Percentiles rank a stretch among this genome's conserved stretches.
Conservation (phyloP, 2,329 filamentous ascomycete genomes). For the Nemania sp. region DNA sequence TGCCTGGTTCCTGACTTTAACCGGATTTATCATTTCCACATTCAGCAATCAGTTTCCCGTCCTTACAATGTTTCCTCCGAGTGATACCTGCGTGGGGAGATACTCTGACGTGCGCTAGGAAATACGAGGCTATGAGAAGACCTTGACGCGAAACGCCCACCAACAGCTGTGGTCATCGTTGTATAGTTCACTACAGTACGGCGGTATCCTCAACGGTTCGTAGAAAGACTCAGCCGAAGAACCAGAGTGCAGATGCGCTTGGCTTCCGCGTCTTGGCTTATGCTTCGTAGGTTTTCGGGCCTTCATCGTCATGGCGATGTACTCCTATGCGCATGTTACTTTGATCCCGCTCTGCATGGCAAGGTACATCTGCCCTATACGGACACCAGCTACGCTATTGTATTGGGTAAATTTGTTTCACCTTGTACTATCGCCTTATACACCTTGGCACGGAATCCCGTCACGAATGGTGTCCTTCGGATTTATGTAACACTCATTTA, state of each 20-base stretch:
- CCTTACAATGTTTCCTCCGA: conserved; percentile 12
- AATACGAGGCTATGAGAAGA: not conserved
- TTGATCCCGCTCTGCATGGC: conserved; percentile 7
- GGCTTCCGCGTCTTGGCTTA: conserved; percentile 1
- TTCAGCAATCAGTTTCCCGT: conserved; percentile 11
- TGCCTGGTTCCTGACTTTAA: conserved; percentile 23
- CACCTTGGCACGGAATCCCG: not conserved
- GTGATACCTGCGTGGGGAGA: not conserved
- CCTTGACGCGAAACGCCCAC: conserved; percentile 1
- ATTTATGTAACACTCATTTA: conserved; percentile 12
- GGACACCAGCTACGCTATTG: not conserved
- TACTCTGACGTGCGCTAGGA: not conserved
- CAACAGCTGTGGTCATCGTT: not conserved
- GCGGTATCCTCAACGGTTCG: not conserved
- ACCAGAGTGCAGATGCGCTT: conserved; percentile 7
- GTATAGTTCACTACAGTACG: not conserved
- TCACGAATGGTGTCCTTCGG: not conserved
- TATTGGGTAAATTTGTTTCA: conserved; percentile 16
- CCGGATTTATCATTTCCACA: conserved; percentile 25
- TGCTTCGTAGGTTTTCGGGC: conserved; percentile 18
- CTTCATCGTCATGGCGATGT: conserved; percentile 12
- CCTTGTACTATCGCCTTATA: not conserved
- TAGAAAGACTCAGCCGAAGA: conserved; percentile 1
- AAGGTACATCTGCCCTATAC: not conserved
- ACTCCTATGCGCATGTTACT: conserved; percentile 7